Evolutionary conservation across 2,329 filamentous ascomycete genomes (phyloP), one percentile per base, ranked within the genome.

Genomic region (Diaporthe sp.): DNA sequence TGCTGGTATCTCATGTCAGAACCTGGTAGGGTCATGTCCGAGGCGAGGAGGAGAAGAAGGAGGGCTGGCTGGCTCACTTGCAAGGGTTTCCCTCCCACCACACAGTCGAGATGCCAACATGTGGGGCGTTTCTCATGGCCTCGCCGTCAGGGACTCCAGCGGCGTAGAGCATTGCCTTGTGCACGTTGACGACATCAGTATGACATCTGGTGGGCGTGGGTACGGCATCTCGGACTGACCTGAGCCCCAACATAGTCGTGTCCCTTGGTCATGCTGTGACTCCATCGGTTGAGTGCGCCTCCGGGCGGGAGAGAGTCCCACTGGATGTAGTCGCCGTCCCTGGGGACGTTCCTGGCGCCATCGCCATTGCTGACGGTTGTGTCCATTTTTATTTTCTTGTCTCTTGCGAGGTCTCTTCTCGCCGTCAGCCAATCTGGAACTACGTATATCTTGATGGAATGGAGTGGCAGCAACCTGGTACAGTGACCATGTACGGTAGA

Each of bases 71-170:
- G 46, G 31, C 92, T 86, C 85, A 94, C 93, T 98, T 98, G 91
- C 96, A 98, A 51, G 96, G 95, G 82, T 98, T 98, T 39, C 96
- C 96, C 85, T 98, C 95, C 96, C 96, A 98, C 96, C 96, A 98
- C 6, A 98, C 94, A 7, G 94, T 95, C 10, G 95, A 94, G 81
- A 98, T 92, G 75, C 96, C 96, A 37, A 98, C 94, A 78, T 98
- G 96, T 17, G 96, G 95, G 72, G 94, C 94, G 74, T 90, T 96
- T 85, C 96, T 96, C 94, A 98, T 98, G 81, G 93, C 92, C 74
- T 97, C 88, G 80, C 92, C 89, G 81, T 95, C 91, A 1, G 95
- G 94, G 46, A 98, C 94, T 34, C 96, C 96, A 12, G 96, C 95
- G 19, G 94, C 96, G 85, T 98, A 98, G 31, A 98, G 90, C 96